These are phyloP conservation scores for Amoebophrya sp. DNA, from an alignment of 169 alveolate species.

Conservation along the genomic window DNA sequence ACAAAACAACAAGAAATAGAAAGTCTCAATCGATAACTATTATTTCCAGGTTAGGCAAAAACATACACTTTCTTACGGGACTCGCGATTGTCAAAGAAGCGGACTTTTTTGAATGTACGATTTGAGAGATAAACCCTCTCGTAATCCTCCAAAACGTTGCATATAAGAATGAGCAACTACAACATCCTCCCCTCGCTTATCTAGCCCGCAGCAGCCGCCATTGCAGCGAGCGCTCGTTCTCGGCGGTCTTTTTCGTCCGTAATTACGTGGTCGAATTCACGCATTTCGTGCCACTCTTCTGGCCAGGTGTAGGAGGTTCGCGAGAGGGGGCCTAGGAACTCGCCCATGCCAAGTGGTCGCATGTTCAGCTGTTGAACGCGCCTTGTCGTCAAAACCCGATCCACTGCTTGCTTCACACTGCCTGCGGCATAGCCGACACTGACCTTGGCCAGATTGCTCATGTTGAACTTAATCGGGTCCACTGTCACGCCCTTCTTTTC, in stretches of 20 bases:
- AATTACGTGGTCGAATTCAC: not conserved
- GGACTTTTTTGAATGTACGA: no score
- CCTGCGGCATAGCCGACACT: conserved; percentile 67
- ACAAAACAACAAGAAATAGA: no score
- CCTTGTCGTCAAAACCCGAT: conserved; percentile 16
- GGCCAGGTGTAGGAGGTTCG: conserved; percentile 42
- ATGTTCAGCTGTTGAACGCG: not conserved
- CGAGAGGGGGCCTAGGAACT: conserved; percentile 28
- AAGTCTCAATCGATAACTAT: no score
- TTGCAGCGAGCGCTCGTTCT: conserved; percentile 1
- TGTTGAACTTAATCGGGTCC: conserved; percentile 57
- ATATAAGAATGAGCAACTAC: no score
- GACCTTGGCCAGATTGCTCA: conserved; percentile 60
- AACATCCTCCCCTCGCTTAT: no score
- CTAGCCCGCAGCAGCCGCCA: not conserved
- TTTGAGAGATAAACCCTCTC: no score
- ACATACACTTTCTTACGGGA: no score
- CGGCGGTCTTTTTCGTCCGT: conserved; percentile 17
- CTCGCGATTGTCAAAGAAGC: no score
- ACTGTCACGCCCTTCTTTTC: conserved; percentile 50
- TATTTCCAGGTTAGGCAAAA: no score
- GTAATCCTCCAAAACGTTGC: no score
- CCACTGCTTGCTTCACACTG: conserved; percentile 41
- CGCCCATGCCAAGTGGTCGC: conserved; percentile 25
- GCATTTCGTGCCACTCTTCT: conserved; percentile 33